These are phyloP conservation scores for Fusarium dimerum DNA, from an alignment of 2,329 filamentous ascomycete genomes.

Conservation along the genomic window DNA sequence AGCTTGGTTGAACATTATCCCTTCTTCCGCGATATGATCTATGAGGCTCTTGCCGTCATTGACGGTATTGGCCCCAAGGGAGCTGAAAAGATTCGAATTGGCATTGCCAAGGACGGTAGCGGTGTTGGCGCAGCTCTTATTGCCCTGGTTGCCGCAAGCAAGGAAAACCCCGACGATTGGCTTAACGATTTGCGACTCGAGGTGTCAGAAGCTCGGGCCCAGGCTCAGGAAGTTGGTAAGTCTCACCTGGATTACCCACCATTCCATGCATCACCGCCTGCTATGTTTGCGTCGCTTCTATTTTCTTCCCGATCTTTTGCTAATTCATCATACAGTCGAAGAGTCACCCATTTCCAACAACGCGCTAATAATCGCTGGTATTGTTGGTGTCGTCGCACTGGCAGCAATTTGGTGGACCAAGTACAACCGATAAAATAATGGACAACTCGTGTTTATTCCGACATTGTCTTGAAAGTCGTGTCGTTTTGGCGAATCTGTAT, in stretches of 20 bases:
- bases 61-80: constrained; percentile 76
- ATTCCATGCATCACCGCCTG: constrained; percentile 1
- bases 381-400: constrained; percentile 40
- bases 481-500: constrained; percentile 17
- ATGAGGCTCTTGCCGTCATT: constrained; percentile 76
- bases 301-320: constrained; percentile 5
- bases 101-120: constrained; percentile 94
- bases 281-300: not conserved
- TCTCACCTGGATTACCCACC: constrained; percentile 7
- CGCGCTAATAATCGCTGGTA: constrained; percentile 35
- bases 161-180: constrained; percentile 54
- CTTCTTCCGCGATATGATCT: constrained; percentile 83
- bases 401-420: constrained; percentile 41
- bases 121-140: constrained; percentile 85
- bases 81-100: constrained; percentile 86
- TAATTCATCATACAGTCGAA: constrained; percentile 30
- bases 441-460: not conserved
- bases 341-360: constrained; percentile 34
- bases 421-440: constrained; percentile 23
- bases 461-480: not conserved
- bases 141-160: constrained; percentile 79
- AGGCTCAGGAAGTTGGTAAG: constrained; percentile 35
- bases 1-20: constrained; percentile 96
- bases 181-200: constrained; percentile 43
- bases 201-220: constrained; percentile 35